Evolutionary conservation across 768 basidiomycete species (phyloP).

Genomic region (Hortiboletus flavorubellus): DNA sequence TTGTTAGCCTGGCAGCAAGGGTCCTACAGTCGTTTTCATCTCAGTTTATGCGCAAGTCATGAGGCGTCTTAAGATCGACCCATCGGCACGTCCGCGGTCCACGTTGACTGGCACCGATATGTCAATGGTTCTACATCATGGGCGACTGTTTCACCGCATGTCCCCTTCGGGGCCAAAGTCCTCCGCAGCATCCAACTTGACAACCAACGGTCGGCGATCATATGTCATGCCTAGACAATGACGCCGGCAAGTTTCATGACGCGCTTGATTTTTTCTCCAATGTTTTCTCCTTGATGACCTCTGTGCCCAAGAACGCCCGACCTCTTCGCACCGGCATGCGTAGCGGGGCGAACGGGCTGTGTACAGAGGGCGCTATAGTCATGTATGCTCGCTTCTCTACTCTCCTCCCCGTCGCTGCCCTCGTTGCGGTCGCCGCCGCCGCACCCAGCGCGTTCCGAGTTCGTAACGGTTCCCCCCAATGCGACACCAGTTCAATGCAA

Average conservation of each 20-base stretch:
- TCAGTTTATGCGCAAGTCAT: too few relatives aligned
- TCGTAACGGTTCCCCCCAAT: not conserved
- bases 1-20: too few relatives aligned
- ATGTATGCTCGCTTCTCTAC: constrained; percentile 8
- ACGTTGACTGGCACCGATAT: too few relatives aligned
- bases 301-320: not conserved
- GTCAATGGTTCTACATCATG: too few relatives aligned
- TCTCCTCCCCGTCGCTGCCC: constrained; percentile 9
- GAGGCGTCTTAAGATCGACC: too few relatives aligned
- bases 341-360: not conserved
- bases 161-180: not conserved
- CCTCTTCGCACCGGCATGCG: not conserved
- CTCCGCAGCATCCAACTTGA: not conserved
- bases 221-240: not conserved
- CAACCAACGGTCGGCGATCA: not conserved
- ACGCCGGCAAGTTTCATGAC: not conserved
- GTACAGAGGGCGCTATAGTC: not conserved
- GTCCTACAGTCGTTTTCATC: too few relatives aligned
- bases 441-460: constrained; percentile 7
- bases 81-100: too few relatives aligned
- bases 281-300: not conserved
- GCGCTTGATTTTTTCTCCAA: not conserved
- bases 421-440: constrained; percentile 2
- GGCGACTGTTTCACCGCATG: too few relatives aligned
- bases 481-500: constrained; percentile 8